Evolutionary conservation across 2,329 filamentous ascomycete genomes (phyloP).

Genomic region (Diaporthe sp.): DNA sequence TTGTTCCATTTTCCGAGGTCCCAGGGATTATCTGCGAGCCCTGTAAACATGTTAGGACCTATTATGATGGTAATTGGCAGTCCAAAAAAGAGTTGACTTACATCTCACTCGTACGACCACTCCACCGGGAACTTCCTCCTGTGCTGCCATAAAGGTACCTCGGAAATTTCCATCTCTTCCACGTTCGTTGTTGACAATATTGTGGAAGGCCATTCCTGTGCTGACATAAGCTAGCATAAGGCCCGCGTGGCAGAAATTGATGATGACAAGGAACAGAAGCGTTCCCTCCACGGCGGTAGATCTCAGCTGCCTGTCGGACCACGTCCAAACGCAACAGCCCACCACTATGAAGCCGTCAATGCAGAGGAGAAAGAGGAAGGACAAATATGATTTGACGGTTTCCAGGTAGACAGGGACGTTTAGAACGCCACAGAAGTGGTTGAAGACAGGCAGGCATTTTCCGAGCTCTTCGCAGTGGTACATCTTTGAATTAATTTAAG

Average conservation of each 20-base stretch:
- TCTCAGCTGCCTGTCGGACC: not conserved
- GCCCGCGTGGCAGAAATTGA: not conserved
- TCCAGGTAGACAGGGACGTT: not conserved
- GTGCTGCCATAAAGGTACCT: not conserved
- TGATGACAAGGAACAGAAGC: not conserved
- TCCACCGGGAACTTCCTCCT: not conserved
- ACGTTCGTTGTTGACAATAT: not conserved
- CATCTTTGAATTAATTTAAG: not conserved
- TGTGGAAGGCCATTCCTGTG: not conserved
- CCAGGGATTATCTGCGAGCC: not conserved
- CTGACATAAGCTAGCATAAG: not conserved
- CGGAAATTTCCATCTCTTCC: not conserved
- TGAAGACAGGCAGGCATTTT: not conserved
- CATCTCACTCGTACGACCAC: not conserved
- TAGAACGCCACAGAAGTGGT: not conserved
- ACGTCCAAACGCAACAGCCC: not conserved
- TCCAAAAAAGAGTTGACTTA: not conserved
- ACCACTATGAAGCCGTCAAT: not conserved
- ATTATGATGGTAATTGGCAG: not conserved
- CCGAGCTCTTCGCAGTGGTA: constrained; percentile 1
- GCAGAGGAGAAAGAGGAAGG: not conserved
- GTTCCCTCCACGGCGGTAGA: not conserved
- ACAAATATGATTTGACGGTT: not conserved
- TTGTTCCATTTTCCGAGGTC: not conserved
- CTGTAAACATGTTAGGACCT: not conserved